These are phyloP conservation scores for Colletotrichum sp. DNA, from an alignment of 2,329 filamentous ascomycete species.

Conservation along the genomic window DNA sequence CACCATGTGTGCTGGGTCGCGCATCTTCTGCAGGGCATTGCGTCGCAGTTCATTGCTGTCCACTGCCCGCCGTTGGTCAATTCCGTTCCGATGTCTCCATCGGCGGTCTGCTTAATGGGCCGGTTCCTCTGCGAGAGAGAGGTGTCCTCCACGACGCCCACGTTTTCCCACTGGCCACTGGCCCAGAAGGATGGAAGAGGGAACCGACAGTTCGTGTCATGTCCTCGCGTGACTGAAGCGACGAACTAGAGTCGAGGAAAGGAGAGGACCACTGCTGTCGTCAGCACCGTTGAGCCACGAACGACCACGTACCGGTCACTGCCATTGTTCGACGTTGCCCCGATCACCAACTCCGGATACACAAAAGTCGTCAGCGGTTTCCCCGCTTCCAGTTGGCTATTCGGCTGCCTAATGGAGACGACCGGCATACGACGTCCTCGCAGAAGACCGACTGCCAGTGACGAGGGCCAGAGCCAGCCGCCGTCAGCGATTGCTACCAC, in stretches of 20 bases:
- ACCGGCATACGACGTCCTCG: neutral
- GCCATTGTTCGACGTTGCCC: neutral
- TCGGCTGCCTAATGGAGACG: neutral
- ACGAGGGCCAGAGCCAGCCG: neutral
- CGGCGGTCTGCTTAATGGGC: neutral
- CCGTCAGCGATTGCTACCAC: neutral
- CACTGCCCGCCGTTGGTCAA: constrained; percentile 11
- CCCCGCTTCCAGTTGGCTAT: neutral
- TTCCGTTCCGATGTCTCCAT: constrained; percentile 3
- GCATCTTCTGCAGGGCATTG: constrained; percentile 5
- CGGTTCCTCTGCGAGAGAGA: neutral
- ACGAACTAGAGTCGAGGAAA: neutral
- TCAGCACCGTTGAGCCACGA: neutral
- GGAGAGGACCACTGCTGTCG: neutral
- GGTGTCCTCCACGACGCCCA: neutral
- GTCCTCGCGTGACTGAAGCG: neutral
- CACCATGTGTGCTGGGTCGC: neutral
- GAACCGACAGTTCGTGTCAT: neutral
- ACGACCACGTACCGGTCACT: neutral
- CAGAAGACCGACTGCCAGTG: neutral
- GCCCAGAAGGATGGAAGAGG: neutral
- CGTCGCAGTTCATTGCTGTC: neutral
- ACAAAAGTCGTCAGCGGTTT: neutral
- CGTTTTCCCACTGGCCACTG: neutral
- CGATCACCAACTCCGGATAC: neutral